Evolutionary conservation across 345 rosid genomes (phyloP), one percentile per base, ranked within the genome.

Genomic region (Moricandia moricandioides): DNA sequence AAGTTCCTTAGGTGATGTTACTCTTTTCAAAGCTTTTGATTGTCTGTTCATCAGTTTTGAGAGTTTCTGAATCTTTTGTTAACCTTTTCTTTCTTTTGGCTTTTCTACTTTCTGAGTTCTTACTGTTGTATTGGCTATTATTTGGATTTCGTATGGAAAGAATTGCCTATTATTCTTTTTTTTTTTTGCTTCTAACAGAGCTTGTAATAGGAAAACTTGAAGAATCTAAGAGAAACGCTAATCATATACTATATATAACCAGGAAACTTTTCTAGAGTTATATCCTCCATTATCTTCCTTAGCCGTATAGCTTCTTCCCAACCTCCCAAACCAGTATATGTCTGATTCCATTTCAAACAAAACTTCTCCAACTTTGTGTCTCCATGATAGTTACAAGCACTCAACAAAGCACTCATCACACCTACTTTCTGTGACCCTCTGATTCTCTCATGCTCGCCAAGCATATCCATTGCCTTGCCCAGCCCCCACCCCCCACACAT

Each of bases 341-440:
- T 69, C 82, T 18, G 92, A 88, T 52, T 86, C 92, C 86, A 86
- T 18, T 55, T 77, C 64, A 51, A 86, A 87, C 52, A 87, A 82
- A 64, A 73, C 69, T 59, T 88, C 82, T 29, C 91, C 57, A 84
- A 57, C 58, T 79, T 61, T 47, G 78, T 39, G 51, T 83, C 83
- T 9, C 85, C 85, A 10, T 83, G 83, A 68, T 78, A 73, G 54
- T 73, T 80, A 63, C 89, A 86, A 70, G 86, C 85, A 78, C 85
- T 79, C 21, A 86, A 79, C 77, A 86, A 70, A 62, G 88, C 89
- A 10, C 91, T 89, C 80, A 83, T 2, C n/a, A 83, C 83, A n/a
- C 88, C 88, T 4, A 84, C 72, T 58, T 80, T 70, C 1, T 84
- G 77, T 66, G 31, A 65, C 40, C 60, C 72, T 24, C 69, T 70